Evolutionary conservation across 129 eudicot genomes (phyloP), one percentile per base, ranked within the genome.

Genomic region (Lactuca saligna): DNA sequence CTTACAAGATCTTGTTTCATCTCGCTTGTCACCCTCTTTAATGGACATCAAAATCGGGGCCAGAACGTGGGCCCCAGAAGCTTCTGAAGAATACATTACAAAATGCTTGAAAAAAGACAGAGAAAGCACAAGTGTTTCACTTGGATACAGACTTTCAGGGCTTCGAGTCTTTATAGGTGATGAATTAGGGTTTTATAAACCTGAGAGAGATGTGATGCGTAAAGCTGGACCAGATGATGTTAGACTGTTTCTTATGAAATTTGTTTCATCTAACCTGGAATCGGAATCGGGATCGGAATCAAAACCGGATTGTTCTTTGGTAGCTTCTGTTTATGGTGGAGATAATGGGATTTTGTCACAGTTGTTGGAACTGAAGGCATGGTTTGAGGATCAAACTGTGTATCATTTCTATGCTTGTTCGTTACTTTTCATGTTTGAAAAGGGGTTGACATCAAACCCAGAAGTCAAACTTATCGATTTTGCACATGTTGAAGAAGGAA

Each of bases 21-120:
- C 74, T 38, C 77, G 81, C 57, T 10, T 63, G 3, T 82, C 83
- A 37, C 96, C 98, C 8, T 86, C 90, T 4, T 62, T 89, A 57
- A 86, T 92, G 84, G 98, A 92, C 76, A 76, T 89, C 64, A 92
- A 92, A 75, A 83, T 93, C 7, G 98, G 98, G 41, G 79, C 96
- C 8, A 81, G 92, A 83, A 89, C 98, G 1, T 93, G 96, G 98
- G 75, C 80, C 13, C 88, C 85, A 0, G 70, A 82, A 61, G 78
- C 89, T 53, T 65, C 95, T 0, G 95, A 89, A 62, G 85, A 74
- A 25, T 87, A 93, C 74, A 67, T 93, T 32, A 69, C 75, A 34
- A 93, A 87, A 77, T 93, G 96, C 38, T 56, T 89, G 79, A 75
- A 66, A 74, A 89, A 86, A 71, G 98, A 93, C 68, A 73, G 79